These are phyloP conservation scores for Herpetomonas tarakana DNA, from an alignment of 208 protist species.

Conservation along the genomic window DNA sequence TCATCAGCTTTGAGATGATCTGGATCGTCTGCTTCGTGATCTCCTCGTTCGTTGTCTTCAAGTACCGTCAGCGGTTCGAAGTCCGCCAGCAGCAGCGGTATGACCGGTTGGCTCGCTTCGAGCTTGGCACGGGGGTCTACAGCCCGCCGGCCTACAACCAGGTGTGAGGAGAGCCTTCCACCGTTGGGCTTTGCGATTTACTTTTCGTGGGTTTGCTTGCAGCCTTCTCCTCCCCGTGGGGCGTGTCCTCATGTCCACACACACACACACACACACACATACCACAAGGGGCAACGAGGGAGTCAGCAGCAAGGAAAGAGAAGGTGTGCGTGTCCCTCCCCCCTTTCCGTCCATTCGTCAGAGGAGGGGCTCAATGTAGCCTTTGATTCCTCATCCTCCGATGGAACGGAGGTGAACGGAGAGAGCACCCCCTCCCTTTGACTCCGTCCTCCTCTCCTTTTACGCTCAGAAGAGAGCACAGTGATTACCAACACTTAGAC, in stretches of 20 bases:
- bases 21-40: conserved; percentile 26
- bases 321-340: no score
- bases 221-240: no score
- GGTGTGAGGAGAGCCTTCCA: neutral
- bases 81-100: conserved; percentile 49
- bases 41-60: conserved; percentile 29
- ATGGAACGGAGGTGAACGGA: no score
- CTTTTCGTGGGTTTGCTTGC: conserved; percentile 8
- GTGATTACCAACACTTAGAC: neutral
- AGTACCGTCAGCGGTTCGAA: conserved; percentile 15
- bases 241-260: no score
- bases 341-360: no score
- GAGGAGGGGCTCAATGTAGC: no score
- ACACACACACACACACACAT: no score
- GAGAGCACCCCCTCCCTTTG: no score
- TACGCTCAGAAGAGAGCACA: neutral
- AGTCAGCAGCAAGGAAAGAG: no score
- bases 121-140: conserved; percentile 30
- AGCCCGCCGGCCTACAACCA: conserved; percentile 1
- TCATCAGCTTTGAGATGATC: conserved; percentile 56
- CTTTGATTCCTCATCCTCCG: no score
- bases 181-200: conserved; percentile 10
- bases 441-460: conserved; percentile 6
- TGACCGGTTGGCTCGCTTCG: conserved; percentile 51
- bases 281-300: no score